Evolutionary conservation across 371 early-diverging fungal genomes (phyloP).

Genomic region (Mortierella sp.): DNA sequence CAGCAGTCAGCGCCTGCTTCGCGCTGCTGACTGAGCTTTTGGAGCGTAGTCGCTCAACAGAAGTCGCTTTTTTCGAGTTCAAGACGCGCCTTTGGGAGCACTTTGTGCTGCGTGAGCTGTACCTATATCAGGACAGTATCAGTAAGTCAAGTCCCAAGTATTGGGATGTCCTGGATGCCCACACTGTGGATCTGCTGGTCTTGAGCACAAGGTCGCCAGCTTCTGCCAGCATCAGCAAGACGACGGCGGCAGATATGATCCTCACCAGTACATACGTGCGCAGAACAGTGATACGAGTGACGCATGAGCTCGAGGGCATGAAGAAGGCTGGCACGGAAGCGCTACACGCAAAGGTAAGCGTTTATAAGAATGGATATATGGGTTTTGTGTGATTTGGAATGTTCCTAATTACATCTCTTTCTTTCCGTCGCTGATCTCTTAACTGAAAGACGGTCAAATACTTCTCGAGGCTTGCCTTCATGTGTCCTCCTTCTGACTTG

Average conservation of each 20-base stretch:
- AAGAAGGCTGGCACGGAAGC: slow-evolving; percentile 13
- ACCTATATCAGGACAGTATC: slow-evolving; percentile 11
- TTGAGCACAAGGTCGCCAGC: slow-evolving; percentile 19
- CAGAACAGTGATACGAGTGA: slow-evolving; percentile 36
- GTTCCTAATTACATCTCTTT: no score
- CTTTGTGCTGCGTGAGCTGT: slow-evolving; percentile 34
- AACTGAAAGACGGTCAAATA: slow-evolving; percentile 32
- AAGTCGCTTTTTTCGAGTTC: slow-evolving; percentile 12
- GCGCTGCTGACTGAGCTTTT: slow-evolving; percentile 49
- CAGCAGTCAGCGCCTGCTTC: slow-evolving; percentile 32
- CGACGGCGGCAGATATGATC: neutral
- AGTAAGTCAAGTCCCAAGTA: neutral
- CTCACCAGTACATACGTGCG: slow-evolving; percentile 24
- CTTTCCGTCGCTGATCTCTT: no score
- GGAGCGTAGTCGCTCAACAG: slow-evolving; percentile 8
- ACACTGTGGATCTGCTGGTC: slow-evolving; percentile 32
- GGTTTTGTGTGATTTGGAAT: no score
- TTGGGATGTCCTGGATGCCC: slow-evolving; percentile 16
- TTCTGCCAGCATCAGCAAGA: slow-evolving; percentile 5
- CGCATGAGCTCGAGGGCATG: slow-evolving; percentile 37
- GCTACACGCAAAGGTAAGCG: slow-evolving; percentile 35
- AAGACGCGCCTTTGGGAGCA: slow-evolving; percentile 31
- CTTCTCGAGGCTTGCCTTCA: slow-evolving; percentile 39
- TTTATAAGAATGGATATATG: no score
- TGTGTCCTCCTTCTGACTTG: slow-evolving; percentile 40